Evolutionary conservation across 2,329 filamentous ascomycete genomes (phyloP).

Genomic region (Penicillium sp.): DNA sequence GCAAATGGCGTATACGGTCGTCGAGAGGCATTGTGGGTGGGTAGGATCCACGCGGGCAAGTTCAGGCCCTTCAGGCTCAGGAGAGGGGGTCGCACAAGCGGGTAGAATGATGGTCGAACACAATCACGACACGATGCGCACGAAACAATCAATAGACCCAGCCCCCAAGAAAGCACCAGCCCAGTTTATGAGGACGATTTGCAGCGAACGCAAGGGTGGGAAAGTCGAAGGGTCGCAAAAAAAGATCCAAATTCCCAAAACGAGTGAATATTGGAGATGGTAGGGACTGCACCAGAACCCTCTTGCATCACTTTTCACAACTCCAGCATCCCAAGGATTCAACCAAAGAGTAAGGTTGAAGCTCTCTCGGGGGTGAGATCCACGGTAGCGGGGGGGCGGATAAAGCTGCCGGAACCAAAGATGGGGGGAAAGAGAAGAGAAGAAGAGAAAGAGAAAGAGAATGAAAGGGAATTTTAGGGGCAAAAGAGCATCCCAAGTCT

Average conservation of each 20-base stretch:
- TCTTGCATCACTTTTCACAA: background rate
- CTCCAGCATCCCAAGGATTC: background rate
- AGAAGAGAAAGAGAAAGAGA: background rate
- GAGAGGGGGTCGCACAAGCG: background rate
- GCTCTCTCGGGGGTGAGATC: background rate
- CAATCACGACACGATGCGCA: background rate
- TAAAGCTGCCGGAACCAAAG: background rate
- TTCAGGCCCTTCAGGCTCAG: background rate
- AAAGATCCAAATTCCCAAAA: too few species aligned
- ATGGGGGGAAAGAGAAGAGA: background rate
- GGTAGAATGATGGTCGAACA: background rate
- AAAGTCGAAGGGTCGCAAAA: background rate
- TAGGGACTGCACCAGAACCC: background rate
- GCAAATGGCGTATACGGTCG: background rate
- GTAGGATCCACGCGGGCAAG: too few species aligned
- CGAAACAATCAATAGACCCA: background rate
- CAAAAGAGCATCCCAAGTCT: background rate
- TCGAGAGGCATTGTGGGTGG: conserved; percentile 4
- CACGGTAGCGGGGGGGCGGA: background rate
- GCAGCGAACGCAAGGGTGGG: background rate
- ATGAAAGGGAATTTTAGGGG: background rate
- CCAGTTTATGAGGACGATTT: too few species aligned
- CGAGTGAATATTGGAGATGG: too few species aligned
- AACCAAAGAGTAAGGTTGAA: background rate
- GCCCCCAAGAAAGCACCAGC: background rate